These are phyloP conservation scores for Diaporthe capsici DNA, from an alignment of 2,329 filamentous ascomycete genomes.

Conservation along the genomic window DNA sequence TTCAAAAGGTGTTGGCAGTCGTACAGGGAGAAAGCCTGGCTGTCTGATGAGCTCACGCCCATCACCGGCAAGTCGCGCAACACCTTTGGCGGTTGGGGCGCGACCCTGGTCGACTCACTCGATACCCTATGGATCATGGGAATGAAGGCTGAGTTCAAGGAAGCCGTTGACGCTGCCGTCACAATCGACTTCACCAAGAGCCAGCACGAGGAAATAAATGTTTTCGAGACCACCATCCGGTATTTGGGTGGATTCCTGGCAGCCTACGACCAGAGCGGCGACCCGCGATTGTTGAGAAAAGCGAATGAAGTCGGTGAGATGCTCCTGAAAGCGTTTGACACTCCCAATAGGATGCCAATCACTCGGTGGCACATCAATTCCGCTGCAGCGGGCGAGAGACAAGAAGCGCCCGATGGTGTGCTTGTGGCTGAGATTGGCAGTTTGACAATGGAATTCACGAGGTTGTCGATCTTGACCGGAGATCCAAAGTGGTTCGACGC, in stretches of 20 bases:
- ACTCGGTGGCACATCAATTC: slow-evolving; percentile 46
- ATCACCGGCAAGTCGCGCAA: slow-evolving; percentile 28
- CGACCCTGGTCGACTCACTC: slow-evolving; percentile 41
- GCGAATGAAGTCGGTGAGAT: slow-evolving; percentile 57
- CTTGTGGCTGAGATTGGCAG: slow-evolving; percentile 51
- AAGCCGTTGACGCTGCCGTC: slow-evolving; percentile 32
- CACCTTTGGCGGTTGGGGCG: slow-evolving; percentile 41
- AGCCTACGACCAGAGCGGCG: slow-evolving; percentile 47
- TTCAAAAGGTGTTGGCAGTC: slow-evolving; percentile 37
- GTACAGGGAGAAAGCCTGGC: slow-evolving; percentile 38
- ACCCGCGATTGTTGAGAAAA: slow-evolving; percentile 54
- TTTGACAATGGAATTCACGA: slow-evolving; percentile 51
- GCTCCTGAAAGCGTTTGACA: slow-evolving; percentile 51
- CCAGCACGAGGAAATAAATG: slow-evolving; percentile 34
- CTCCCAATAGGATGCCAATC: slow-evolving; percentile 51
- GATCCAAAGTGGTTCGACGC: slow-evolving; percentile 52
- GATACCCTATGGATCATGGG: slow-evolving; percentile 42
- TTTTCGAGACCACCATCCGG: slow-evolving; percentile 54
- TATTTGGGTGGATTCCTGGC: slow-evolving; percentile 41
- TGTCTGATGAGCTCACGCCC: slow-evolving; percentile 36
- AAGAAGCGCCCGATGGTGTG: slow-evolving; percentile 44
- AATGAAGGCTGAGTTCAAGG: slow-evolving; percentile 35
- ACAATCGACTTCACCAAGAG: slow-evolving; percentile 38
- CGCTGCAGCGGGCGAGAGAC: slow-evolving; percentile 45
- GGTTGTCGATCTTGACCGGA: slow-evolving; percentile 50